phyloP scores from a whole-genome alignment of 2,329 filamentous ascomycete species.

The Exophiala sp. region DNA sequence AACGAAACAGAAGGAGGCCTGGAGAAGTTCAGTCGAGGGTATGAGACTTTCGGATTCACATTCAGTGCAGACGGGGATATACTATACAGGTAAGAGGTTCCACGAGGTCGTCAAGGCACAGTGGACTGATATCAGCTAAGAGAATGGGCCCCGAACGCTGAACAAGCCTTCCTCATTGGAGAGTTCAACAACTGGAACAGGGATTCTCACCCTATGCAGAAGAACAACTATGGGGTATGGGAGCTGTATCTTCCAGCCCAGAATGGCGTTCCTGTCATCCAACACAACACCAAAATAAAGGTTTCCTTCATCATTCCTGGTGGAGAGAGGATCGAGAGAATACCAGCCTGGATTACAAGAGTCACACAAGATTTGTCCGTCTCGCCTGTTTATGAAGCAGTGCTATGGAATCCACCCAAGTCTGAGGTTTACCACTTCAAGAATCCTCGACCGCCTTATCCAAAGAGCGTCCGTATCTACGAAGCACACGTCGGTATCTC shows the following conservation, averaged over 20 bases:
- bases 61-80: slow-evolving; percentile 80
- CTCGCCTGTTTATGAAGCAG: slow-evolving; percentile 88
- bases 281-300: slow-evolving; percentile 96
- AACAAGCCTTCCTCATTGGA: slow-evolving; percentile 79
- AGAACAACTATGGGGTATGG: slow-evolving; percentile 80
- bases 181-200: slow-evolving; percentile 96
- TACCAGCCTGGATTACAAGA: slow-evolving; percentile 96
- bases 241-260: slow-evolving; percentile 72
- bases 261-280: slow-evolving; percentile 72
- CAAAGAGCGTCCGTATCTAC: slow-evolving; percentile 83
- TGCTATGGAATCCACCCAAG: slow-evolving; percentile 91
- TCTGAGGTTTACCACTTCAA: slow-evolving; percentile 79
- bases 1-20: slow-evolving; percentile 81
- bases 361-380: slow-evolving; percentile 89
- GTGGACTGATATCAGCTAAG: background rate
- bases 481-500: slow-evolving; percentile 99
- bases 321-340: slow-evolving; percentile 77
- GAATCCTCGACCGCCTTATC: slow-evolving; percentile 76
- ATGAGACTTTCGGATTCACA: slow-evolving; percentile 81
- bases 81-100: slow-evolving; percentile 58
- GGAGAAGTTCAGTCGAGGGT: slow-evolving; percentile 86
- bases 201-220: slow-evolving; percentile 80
- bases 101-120: background rate
- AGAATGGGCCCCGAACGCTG: slow-evolving; percentile 93
- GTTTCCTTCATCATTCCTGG: slow-evolving; percentile 77